Percentiles rank a stretch among this genome's conserved stretches.
Conservation (phyloP, 2,329 filamentous ascomycete species). For the Pestalotiopsis fici region DNA sequence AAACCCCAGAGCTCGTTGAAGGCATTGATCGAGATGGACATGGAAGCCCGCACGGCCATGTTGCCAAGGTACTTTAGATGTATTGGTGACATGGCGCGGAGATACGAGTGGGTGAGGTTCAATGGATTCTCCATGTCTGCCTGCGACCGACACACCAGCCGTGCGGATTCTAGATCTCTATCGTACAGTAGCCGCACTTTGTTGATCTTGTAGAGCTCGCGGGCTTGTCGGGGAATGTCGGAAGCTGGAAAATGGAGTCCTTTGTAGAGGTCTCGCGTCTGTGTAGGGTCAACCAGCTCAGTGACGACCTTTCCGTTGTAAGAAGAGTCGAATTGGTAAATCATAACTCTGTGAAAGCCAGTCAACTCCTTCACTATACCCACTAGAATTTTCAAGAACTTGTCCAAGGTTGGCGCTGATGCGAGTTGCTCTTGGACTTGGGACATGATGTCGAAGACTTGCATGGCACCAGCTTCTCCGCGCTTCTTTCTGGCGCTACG, state of each 20-base stretch:
- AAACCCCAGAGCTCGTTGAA: conserved; percentile 86
- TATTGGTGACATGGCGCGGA: conserved; percentile 88
- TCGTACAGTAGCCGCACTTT: conserved; percentile 88
- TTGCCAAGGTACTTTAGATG: conserved; percentile 85
- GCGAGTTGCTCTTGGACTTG: conserved; percentile 88
- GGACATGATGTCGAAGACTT: conserved; percentile 89
- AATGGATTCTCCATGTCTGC: conserved; percentile 75
- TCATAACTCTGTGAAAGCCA: conserved; percentile 89
- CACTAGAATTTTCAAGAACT: conserved; percentile 77
- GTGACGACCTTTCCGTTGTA: conserved; percentile 89
- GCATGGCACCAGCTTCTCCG: conserved; percentile 81
- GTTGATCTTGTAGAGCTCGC: conserved; percentile 88
- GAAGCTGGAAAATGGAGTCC: conserved; percentile 87
- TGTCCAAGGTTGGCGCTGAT: conserved; percentile 68
- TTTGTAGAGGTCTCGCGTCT: conserved; percentile 82
- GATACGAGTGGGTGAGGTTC: conserved; percentile 81
- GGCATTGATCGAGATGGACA: conserved; percentile 91
- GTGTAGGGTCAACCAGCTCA: conserved; percentile 78
- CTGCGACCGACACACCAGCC: conserved; percentile 76
- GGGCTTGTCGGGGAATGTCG: conserved; percentile 81
- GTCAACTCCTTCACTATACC: conserved; percentile 88
- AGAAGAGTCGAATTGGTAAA: conserved; percentile 83
- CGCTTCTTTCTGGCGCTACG: conserved; percentile 73
- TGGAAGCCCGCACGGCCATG: conserved; percentile 90
- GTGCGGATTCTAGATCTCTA: conserved; percentile 75